phyloP scores from a whole-genome alignment of 176 grass and related monocot genomes.

The Urochloa ruziziensis region DNA sequence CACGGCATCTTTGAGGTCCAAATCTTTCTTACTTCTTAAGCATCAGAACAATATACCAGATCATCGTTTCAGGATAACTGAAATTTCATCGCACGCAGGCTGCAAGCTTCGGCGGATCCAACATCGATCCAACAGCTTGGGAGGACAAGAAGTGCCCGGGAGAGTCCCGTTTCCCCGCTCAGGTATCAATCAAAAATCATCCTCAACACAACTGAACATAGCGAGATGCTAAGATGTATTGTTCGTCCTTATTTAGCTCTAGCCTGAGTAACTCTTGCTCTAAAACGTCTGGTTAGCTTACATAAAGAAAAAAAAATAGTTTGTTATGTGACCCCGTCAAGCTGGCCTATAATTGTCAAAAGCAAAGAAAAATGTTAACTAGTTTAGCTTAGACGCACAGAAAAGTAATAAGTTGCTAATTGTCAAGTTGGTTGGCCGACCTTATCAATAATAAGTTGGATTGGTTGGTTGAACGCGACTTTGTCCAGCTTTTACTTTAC shows the following conservation, averaged over 20 bases:
- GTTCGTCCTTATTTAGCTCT: background rate
- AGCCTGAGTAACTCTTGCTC: background rate
- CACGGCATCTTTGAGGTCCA: constrained; percentile 84
- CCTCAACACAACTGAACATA: background rate
- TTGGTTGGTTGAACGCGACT: constrained; percentile 3
- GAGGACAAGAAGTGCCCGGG: constrained; percentile 97
- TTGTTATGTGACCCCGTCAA: background rate
- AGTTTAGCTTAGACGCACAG: background rate
- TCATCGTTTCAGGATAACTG: background rate
- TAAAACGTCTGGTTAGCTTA: background rate
- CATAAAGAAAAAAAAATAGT: background rate
- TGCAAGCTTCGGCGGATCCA: constrained; percentile 89
- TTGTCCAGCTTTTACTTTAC: background rate
- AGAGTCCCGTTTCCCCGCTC: constrained; percentile 97
- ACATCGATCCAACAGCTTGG: constrained; percentile 95
- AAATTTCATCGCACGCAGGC: constrained; percentile 49
- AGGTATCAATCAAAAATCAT: constrained; percentile 35
- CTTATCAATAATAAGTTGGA: background rate
- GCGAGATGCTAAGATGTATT: background rate
- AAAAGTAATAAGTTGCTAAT: background rate
- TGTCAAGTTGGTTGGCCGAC: constrained; percentile 8
- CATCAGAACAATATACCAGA: background rate
- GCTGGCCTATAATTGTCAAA: background rate
- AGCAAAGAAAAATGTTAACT: background rate
- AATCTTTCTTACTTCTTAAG: background rate